phyloP scores from a whole-genome alignment of 2,329 filamentous ascomycete species.

The Claviceps pazoutovae region DNA sequence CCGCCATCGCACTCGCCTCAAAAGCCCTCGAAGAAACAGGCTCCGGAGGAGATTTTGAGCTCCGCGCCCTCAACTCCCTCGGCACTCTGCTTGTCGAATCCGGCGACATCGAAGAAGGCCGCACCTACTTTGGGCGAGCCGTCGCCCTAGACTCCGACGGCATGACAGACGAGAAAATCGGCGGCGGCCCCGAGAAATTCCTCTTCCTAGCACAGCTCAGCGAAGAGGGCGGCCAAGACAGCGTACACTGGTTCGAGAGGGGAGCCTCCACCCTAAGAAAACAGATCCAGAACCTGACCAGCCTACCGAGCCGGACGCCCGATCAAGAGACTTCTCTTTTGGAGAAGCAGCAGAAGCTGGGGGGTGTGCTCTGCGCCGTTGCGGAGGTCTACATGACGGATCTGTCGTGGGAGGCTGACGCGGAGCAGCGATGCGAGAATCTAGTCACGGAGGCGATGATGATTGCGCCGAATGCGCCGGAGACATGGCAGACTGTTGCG shows the following conservation, averaged over 20 bases:
- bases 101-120: slow-evolving; percentile 65
- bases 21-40: slow-evolving; percentile 30
- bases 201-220: slow-evolving; percentile 86
- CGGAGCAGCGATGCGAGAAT: slow-evolving; percentile 74
- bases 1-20: slow-evolving; percentile 25
- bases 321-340: slow-evolving; percentile 33
- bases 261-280: slow-evolving; percentile 60
- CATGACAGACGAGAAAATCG: slow-evolving; percentile 50
- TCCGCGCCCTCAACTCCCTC: slow-evolving; percentile 59
- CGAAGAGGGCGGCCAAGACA: slow-evolving; percentile 52
- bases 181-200: slow-evolving; percentile 86
- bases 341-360: slow-evolving; percentile 67
- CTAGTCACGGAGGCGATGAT: slow-evolving; percentile 84
- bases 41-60: slow-evolving; percentile 33
- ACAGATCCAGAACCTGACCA: slow-evolving; percentile 53
- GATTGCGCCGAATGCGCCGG: slow-evolving; percentile 65
- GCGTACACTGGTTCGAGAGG: slow-evolving; percentile 52
- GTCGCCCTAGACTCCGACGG: slow-evolving; percentile 68
- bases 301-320: slow-evolving; percentile 22
- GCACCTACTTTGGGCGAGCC: slow-evolving; percentile 57
- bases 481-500: slow-evolving; percentile 90
- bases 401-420: slow-evolving; percentile 81
- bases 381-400: slow-evolving; percentile 99
- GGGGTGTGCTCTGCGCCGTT: slow-evolving; percentile 84
- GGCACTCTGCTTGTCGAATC: slow-evolving; percentile 73